Base-by-base conservation (phyloP, 73 alveolate genomes). In the Paramecium sonneborni region DNA sequence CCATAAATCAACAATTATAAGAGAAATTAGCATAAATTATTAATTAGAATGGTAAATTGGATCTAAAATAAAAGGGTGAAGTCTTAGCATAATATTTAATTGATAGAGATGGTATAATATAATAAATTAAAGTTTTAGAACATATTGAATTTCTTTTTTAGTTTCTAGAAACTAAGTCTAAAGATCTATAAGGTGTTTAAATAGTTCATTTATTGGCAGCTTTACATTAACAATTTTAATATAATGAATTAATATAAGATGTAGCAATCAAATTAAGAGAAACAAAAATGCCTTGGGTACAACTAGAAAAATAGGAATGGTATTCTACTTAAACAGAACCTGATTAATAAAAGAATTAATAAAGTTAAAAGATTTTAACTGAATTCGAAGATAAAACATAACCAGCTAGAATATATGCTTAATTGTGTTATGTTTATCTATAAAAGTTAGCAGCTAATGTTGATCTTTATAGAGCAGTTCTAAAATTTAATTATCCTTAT, bases 201-300 rank as follows among this genome's bases (percentile, higher is more conserved):
- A 5, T 79, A 44, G 90, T 44, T 3, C 32, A 79, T 10, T 41
- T 79, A 6, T 79, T 79, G n/a, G 74, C 48, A 32, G 41, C 74
- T 9, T 20, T 79, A 10, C 90, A 79, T 44, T 44, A 79, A 34
- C 48, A 23, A 79, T 79, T 79, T 23, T 34, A 39, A 44, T 43
- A 39, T 43, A 43, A 26, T 46, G 90, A 79, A 20, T n/a, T 79
- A 14, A 44, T 79, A 7, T 44, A 79, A 28, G 90, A 79, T 24
- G 55, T 79, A 6, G 90, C 90, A 23, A 38, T 79, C 9, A 79
- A 79, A 32, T 24, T 79, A 41, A 21, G 90, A 24, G 90, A 79
- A 79, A 43, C 69, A 23, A 43, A 46, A 26, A 23, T 79, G 72
- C 41, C 44, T 15, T 79, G 74, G 74, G 90, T 72, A 6, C 15